phyloP scores from a whole-genome alignment of 768 basidiomycete species.

The Lepiota brunneoincarnata region DNA sequence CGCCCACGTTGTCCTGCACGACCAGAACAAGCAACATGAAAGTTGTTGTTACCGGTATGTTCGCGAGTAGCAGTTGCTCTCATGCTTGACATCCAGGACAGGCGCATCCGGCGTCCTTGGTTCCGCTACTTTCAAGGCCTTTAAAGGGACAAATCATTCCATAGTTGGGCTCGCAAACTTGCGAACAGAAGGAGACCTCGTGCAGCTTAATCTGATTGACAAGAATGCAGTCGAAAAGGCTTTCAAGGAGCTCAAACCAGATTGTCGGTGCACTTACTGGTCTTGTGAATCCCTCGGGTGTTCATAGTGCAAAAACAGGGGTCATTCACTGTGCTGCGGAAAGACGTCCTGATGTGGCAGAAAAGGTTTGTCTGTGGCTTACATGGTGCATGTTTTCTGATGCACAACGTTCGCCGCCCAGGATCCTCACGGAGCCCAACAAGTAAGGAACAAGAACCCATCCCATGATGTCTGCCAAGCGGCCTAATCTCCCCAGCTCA shows the following conservation, averaged over 20 bases:
- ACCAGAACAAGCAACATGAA: slow-evolving; percentile 40
- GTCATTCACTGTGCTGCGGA: slow-evolving; percentile 97
- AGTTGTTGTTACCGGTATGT: slow-evolving; percentile 56
- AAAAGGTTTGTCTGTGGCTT: slow-evolving; percentile 54
- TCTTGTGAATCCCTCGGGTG: neutral
- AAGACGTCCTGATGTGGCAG: slow-evolving; percentile 88
- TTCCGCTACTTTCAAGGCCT: slow-evolving; percentile 68
- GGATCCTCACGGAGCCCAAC: slow-evolving; percentile 67
- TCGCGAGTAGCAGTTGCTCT: neutral
- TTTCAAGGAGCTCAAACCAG: slow-evolving; percentile 58
- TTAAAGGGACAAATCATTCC: slow-evolving; percentile 41
- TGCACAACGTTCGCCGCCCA: slow-evolving; percentile 20
- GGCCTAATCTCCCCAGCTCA: slow-evolving; percentile 52
- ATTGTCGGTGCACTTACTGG: slow-evolving; percentile 49
- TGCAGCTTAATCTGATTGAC: slow-evolving; percentile 69
- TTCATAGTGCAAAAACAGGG: slow-evolving; percentile 38
- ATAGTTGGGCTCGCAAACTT: slow-evolving; percentile 75
- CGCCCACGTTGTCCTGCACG: no score
- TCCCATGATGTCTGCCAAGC: neutral
- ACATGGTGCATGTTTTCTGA: slow-evolving; percentile 8
- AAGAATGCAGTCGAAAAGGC: slow-evolving; percentile 47
- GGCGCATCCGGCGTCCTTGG: slow-evolving; percentile 94
- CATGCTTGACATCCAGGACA: slow-evolving; percentile 25
- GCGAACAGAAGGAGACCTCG: slow-evolving; percentile 50
- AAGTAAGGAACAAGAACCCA: slow-evolving; percentile 36